Conservation (phyloP, 768 basidiomycete species). For the Collybia mongolica region DNA sequence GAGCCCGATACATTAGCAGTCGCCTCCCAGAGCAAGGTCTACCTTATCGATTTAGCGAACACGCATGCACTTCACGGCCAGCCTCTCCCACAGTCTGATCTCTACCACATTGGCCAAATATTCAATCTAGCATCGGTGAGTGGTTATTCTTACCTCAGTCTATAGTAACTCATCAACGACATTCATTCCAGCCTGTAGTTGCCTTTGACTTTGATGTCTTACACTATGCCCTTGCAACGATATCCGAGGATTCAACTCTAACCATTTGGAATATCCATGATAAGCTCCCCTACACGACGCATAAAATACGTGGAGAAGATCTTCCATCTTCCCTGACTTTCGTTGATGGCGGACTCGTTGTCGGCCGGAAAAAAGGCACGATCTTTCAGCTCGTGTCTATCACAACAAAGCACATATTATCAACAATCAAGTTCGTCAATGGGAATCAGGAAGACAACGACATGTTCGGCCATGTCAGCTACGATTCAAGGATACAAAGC, state of each 20-base stretch:
- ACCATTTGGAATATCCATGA: conserved; percentile 84
- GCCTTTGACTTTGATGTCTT: conserved; percentile 84
- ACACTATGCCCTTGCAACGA: conserved; percentile 75
- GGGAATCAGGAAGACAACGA: conserved; percentile 69
- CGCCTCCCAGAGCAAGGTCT: conserved; percentile 76
- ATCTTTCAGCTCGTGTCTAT: conserved; percentile 81
- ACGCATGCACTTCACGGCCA: conserved; percentile 61
- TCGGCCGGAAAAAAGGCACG: conserved; percentile 84
- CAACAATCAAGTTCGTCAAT: conserved; percentile 78
- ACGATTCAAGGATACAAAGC: conserved; percentile 82
- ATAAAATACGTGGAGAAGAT: conserved; percentile 79
- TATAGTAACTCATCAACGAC: conserved; percentile 2
- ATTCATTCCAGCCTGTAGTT: conserved; percentile 58
- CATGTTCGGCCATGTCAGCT: conserved; percentile 87
- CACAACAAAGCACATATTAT: conserved; percentile 68
- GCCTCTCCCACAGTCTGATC: conserved; percentile 65
- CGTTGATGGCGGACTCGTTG: conserved; percentile 81
- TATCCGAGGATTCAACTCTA: conserved; percentile 79
- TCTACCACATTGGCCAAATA: conserved; percentile 65
- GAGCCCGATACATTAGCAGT: conserved; percentile 78
- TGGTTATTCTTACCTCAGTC: conserved; percentile 1
- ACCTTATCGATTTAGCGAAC: conserved; percentile 71
- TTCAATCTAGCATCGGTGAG: conserved; percentile 73
- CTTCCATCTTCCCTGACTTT: conserved; percentile 81
- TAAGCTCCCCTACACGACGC: conserved; percentile 69